Base-by-base conservation (phyloP, 345 rosid genomes). In the Eucalyptus marginata region DNA sequence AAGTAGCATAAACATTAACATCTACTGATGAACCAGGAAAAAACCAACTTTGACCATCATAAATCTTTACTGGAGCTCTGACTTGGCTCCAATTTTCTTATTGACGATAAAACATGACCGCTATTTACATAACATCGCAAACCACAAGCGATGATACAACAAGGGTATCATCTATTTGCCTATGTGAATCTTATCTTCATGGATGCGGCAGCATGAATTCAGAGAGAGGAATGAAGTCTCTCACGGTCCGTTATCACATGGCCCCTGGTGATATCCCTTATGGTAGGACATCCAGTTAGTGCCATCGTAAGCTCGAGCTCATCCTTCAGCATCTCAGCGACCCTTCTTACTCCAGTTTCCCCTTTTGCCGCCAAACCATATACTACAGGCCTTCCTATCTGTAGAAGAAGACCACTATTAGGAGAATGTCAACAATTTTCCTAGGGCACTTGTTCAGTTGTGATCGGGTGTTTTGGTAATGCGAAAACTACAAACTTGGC, bases 381-480 rank as follows among this genome's bases (percentile, higher is more conserved):
- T 1, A 95, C 62, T 4, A 95, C 93, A 5, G 99, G 99, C 92
- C 99, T 96, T 86, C 99, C 99, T 80, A 97, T 90, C 98, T 97
- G 97, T 92, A 93, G 40, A 56, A 66, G 66, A 43, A 83, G 36
- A 31, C 16, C 43, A 89, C 89, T 62, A 87, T n/a, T 5, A 7
- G 16, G 56, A 33, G 56, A 66, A 76, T 18, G 62, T 31, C 7
- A 47, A 44, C 10, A 59, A 84, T 27, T 10, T 27, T 43, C 43
- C 36, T 31, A 46, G n/a, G 46, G 43, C 16, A 64, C 13, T 20
- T 7, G 36, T 54, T 31, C 13, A 14, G 40, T 18, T 15, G 85
- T 68, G 80, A 68, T 68, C 13, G 5, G 44, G 80, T 33, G 80
- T 18, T 68, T 68, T 17, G 80, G 80, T 68, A 17, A 33, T 17